Base-by-base conservation (phyloP, 164 flowering plant species). In the Kalanchoe fedtschenkoi region DNA sequence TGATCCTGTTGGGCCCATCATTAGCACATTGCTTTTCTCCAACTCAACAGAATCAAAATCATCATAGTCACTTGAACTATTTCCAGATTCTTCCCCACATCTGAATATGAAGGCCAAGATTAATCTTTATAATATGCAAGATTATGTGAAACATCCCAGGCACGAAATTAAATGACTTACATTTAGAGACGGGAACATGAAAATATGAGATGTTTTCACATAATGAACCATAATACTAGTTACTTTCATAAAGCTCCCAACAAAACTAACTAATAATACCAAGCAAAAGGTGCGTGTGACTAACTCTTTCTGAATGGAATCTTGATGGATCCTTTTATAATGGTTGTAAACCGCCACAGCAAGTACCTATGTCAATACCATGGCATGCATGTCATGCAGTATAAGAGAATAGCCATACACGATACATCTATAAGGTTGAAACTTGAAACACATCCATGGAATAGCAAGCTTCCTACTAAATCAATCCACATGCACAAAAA, bases 1-100 rank as follows among this genome's bases (percentile, higher is more conserved):
- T 53, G 81, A 78, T 54, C 81, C 78, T 58, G 81, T 78, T 13
- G 78, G 81, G 61, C 81, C 81, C 68, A 78, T 66, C 67, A 78
- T 41, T n/a, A 78, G 59, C 4, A 78, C 77, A 71, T 78, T 78
- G 70, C 81, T 78, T 61, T 78, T 78, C 61, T 78, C 81, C 60
- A 75, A 64, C 70, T 78, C 78, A 58, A 78, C 75, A 62, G 33
- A 59, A 26, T 68, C 72, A 64, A n/a, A 34, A 38, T 68, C 74
- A 59, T 28, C 44, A 6, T 51, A 69, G 10, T 77, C 73, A 66
- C 33, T 60, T n/a, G 46, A 63, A 63, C 19, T 21, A 34, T 35
- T 44, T 28, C 62, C 34, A 5, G 28, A 66, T 17, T 41, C 61
- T 17, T 29, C 64, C 62, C 39, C 39, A 46, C 67, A 62, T 64